Base-by-base conservation (phyloP, 2,329 filamentous ascomycete species). In the Colletotrichum tropicicola region DNA sequence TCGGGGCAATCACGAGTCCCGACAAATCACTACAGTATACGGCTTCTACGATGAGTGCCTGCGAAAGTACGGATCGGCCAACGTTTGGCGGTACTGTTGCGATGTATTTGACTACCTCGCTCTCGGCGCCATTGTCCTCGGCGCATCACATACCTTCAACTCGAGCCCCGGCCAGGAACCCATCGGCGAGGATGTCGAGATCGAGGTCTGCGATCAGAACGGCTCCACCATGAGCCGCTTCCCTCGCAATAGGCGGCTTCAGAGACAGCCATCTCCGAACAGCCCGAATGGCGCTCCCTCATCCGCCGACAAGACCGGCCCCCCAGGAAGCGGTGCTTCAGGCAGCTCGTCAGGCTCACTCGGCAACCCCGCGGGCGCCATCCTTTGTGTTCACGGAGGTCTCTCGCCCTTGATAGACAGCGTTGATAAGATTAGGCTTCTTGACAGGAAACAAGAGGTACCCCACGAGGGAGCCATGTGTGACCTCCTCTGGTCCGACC, bases 401-500 rank as follows among this genome's bases (percentile, higher is more conserved):
- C 83, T 99, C 7, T 96, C 92, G 21, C 96, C 96, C 1, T 83
- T 98, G 10, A 92, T 99, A 65, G 94, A 98, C 76, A 93, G 89
- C 23, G 92, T 99, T 48, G 95, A 99, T 76, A 97, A 97, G 80
- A 99, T 99, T 75, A 88, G 96, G 21, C 84, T 98, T 13, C 87
- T 99, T 21, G 97, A 99, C 77, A 90, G 95, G 68, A 98, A 98
- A 78, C 96, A 99, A 80, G 96, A 99, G 80, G 96, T 99, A 0
- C 96, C 96, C 0, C 96, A 99, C 75, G 96, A 99, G 81, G 96
- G 96, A 59, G 94, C 96, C 74, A 99, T 99, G 96, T 99, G 96
- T 79, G 96, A 99, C 78, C 85, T 99, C 1, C 86, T 99, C 3
- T 99, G 96, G 96, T 98, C 94, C 0, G 96, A 99, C 74, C 96